Evolutionary conservation across 2,329 filamentous ascomycete species (phyloP), one percentile per base, ranked within the genome.

Genomic region (Ilyonectria sp.): DNA sequence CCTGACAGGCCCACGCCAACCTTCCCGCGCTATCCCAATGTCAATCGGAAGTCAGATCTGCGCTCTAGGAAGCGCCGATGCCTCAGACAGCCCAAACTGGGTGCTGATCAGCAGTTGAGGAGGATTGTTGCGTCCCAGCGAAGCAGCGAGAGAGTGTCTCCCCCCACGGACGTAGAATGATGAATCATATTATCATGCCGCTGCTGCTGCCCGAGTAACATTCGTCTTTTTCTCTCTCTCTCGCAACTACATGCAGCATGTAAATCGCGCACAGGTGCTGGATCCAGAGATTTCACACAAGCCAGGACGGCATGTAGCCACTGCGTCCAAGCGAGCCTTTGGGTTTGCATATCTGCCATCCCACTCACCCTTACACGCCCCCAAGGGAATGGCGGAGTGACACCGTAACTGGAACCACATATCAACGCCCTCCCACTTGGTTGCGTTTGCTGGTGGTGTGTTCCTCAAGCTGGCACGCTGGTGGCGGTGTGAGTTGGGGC

Each of bases 251-350:
- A 46, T 64, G 59, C 59, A 59, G 64, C 59, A 35, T 35, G 59
- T 63, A 64, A 67, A 67, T 67, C 65, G 55, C 65, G 65, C 65
- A 67, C 52, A 50, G 35, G 11, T 52, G 44, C 40, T 55, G 31
- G 44, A 53, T 54, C 31, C 11, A 40, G 40, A 52, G 37, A 31
- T 58, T 58, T 40, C 21, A 29, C n/a, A 60, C 47, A 40, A 58
- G 26, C 35, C n/a, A 33, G 43, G 13, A 66, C 11, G 26, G 46
- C 31, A 53, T 17, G 61, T 49, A 52, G 43, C 53, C 60, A 55
- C 29, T 23, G 29, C 55, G 33, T 49, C 49, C 49, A 60, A 60
- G 60, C 65, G 47, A 64, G 31, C 60, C 60, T 64, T 64, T 11
- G 46, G 44, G 31, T 43, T 21, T 60, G 60, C 60, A 59, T 43